Evolutionary conservation across 192 early-diverging fungal genomes (phyloP).

Genomic region (Cetraspora pellucida): DNA sequence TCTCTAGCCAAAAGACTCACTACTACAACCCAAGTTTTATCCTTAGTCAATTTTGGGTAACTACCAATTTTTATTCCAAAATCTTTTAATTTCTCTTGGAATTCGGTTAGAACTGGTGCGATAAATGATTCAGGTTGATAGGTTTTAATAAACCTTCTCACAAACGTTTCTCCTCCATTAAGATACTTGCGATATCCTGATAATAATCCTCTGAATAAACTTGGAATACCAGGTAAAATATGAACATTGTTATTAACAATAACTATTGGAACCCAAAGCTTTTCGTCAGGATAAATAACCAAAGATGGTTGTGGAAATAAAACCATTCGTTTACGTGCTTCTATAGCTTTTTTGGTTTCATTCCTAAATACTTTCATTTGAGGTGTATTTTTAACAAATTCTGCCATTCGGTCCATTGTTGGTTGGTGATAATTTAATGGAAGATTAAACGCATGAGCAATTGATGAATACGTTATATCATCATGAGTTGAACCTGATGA

Average conservation of each 20-base stretch:
- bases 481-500: slow-evolving; percentile 60
- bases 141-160: slow-evolving; percentile 52
- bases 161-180: slow-evolving; percentile 30
- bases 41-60: slow-evolving; percentile 55
- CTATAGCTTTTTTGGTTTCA: slow-evolving; percentile 1
- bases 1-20: slow-evolving; percentile 47
- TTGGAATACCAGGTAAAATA: slow-evolving; percentile 70
- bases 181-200: slow-evolving; percentile 40
- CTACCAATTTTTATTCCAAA: slow-evolving; percentile 53
- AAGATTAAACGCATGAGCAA: slow-evolving; percentile 60
- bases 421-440: slow-evolving; percentile 52
- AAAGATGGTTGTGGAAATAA: slow-evolving; percentile 51
- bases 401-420: slow-evolving; percentile 60
- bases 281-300: slow-evolving; percentile 47
- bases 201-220: slow-evolving; percentile 58
- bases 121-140: slow-evolving; percentile 50
- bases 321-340: slow-evolving; percentile 67
- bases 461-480: slow-evolving; percentile 66
- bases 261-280: slow-evolving; percentile 77
- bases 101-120: slow-evolving; percentile 41
- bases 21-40: slow-evolving; percentile 47
- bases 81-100: slow-evolving; percentile 38
- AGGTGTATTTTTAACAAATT: neutral
- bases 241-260: slow-evolving; percentile 65
- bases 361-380: no score